A percentile compares a stretch with the other conserved stretches of the same genome.
These are phyloP conservation scores for Flaveria brownii DNA, from an alignment of 129 eudicot genomes.

Conservation along the genomic window DNA sequence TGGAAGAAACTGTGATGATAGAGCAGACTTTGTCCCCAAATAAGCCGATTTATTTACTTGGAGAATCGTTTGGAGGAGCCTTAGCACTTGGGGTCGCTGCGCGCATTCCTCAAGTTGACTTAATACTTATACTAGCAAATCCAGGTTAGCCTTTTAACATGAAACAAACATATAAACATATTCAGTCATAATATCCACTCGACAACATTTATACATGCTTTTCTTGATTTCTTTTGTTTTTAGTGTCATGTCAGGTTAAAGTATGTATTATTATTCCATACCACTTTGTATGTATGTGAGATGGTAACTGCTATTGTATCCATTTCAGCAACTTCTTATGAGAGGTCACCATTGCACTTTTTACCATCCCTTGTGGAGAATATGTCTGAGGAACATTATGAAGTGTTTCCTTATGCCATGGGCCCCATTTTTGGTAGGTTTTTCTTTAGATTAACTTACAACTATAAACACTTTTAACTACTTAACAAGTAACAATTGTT, in stretches of 20 bases:
- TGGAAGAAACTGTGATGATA: slow-evolving; percentile 59
- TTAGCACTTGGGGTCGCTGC: slow-evolving; percentile 89
- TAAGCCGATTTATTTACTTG: slow-evolving; percentile 79
- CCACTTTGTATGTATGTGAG: background rate
- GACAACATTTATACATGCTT: background rate
- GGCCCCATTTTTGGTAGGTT: slow-evolving; percentile 68
- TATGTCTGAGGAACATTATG: slow-evolving; percentile 63
- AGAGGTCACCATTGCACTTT: slow-evolving; percentile 63
- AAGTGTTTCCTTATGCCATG: slow-evolving; percentile 59
- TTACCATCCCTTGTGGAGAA: slow-evolving; percentile 51
- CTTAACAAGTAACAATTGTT: background rate
- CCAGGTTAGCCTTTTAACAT: slow-evolving; percentile 51
- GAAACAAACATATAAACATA: no score
- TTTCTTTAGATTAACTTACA: background rate
- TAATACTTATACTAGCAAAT: slow-evolving; percentile 66
- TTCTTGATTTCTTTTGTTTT: background rate
- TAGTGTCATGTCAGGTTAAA: background rate
- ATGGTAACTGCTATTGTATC: slow-evolving; percentile 27
- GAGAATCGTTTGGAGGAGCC: slow-evolving; percentile 86
- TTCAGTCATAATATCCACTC: no score
- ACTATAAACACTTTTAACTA: background rate
- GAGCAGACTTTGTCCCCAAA: slow-evolving; percentile 63
- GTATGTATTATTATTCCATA: background rate
- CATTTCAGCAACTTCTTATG: slow-evolving; percentile 85
- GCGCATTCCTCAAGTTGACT: slow-evolving; percentile 71